A percentile compares a stretch with the other conserved stretches of the same genome.
Conservation (phyloP, 2,329 filamentous ascomycete genomes). For the Phyllosticta citriasiana region DNA sequence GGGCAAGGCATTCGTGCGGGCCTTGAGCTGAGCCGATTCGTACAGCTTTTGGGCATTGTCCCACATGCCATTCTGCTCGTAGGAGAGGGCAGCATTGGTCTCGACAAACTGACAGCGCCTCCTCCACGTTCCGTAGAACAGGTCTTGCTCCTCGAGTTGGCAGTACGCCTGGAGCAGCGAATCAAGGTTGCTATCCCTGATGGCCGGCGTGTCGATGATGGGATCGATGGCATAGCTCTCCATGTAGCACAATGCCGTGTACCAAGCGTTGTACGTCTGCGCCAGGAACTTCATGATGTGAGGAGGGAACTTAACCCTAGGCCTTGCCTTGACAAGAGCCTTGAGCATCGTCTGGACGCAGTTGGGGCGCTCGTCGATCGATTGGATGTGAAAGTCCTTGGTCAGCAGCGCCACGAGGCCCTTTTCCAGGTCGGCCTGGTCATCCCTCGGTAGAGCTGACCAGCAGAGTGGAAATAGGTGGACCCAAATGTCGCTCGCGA, state of each 20-base stretch:
- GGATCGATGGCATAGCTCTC: slow-evolving; percentile 83
- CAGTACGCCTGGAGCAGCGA: slow-evolving; percentile 91
- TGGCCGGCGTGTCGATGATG: slow-evolving; percentile 69
- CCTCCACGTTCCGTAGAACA: slow-evolving; percentile 97
- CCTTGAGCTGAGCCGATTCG: slow-evolving; percentile 93
- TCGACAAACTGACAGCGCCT: slow-evolving; percentile 93
- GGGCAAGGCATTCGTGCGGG: slow-evolving; percentile 86
- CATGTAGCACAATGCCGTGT: slow-evolving; percentile 81
- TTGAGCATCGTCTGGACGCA: slow-evolving; percentile 88
- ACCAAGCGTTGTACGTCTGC: slow-evolving; percentile 93
- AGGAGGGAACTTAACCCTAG: slow-evolving; percentile 83
- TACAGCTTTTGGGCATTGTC: slow-evolving; percentile 97
- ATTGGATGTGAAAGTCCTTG: slow-evolving; percentile 89
- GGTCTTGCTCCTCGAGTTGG: slow-evolving; percentile 82
- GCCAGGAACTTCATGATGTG: slow-evolving; percentile 94
- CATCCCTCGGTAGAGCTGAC: slow-evolving; percentile 79
- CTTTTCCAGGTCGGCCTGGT: slow-evolving; percentile 80
- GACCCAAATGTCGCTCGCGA: slow-evolving; percentile 86
- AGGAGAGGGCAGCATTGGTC: slow-evolving; percentile 92
- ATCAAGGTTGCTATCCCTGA: slow-evolving; percentile 90
- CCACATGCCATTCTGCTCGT: slow-evolving; percentile 99
- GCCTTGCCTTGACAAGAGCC: slow-evolving; percentile 73
- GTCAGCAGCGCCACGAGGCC: slow-evolving; percentile 84
- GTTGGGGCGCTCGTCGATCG: slow-evolving; percentile 91
- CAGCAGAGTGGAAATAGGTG: slow-evolving; percentile 87